Percentiles rank a stretch among this genome's conserved stretches.
These are phyloP conservation scores for Solanum hybrid DNA, from an alignment of 305 asterid genomes.

Conservation along the genomic window DNA sequence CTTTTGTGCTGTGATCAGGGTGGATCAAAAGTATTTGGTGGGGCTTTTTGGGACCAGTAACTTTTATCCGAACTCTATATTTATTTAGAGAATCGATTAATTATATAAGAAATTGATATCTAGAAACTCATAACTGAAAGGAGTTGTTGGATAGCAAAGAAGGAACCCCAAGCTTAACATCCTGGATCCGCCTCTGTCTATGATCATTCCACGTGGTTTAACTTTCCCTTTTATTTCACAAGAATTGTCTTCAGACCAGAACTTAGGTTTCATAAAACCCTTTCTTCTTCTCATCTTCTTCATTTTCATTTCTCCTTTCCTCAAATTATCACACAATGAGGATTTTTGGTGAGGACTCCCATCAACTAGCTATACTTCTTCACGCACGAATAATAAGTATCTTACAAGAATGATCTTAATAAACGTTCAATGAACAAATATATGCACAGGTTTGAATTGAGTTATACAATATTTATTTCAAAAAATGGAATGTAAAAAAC, in stretches of 20 bases:
- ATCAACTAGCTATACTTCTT: not conserved
- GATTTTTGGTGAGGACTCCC: not conserved
- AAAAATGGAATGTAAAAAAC: not conserved
- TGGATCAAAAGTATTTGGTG: not conserved
- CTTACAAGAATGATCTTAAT: not conserved
- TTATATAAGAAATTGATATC: not conserved
- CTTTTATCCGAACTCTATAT: not conserved
- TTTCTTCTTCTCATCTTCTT: not conserved
- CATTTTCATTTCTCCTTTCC: not conserved
- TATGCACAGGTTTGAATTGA: not conserved
- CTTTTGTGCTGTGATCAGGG: not conserved
- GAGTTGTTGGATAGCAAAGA: not conserved
- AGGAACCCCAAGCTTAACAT: not conserved
- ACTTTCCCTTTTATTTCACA: not conserved
- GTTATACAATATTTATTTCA: not conserved
- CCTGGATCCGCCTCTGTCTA: not conserved
- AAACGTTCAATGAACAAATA: not conserved
- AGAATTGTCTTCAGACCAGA: not conserved
- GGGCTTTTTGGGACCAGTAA: not conserved
- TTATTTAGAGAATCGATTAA: not conserved
- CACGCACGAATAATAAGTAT: not conserved
- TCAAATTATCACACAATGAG: not conserved
- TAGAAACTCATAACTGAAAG: not conserved
- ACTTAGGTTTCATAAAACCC: not conserved
- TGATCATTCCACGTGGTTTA: not conserved